phyloP scores from a whole-genome alignment of 495 filamentous ascomycete genomes.

The Neurospora sp. region DNA sequence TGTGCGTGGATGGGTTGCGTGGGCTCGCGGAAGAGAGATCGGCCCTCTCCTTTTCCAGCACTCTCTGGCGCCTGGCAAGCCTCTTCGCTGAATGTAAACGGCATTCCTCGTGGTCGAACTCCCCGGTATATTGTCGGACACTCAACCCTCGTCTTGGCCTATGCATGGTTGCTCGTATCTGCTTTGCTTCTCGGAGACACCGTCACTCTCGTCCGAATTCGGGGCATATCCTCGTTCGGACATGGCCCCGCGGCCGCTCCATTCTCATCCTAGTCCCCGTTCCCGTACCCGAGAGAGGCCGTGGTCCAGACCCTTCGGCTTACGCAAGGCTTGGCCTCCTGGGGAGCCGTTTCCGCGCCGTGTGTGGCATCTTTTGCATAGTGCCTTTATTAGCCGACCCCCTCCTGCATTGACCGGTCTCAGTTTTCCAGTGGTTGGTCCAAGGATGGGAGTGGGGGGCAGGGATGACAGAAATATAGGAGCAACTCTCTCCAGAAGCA shows the following conservation, averaged over 20 bases:
- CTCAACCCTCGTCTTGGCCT: background rate
- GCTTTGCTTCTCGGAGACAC: background rate
- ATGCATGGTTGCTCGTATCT: background rate
- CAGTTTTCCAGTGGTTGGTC: slow-evolving; percentile 13
- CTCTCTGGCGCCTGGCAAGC: background rate
- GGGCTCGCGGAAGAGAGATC: background rate
- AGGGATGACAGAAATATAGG: background rate
- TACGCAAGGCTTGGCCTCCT: slow-evolving; percentile 5
- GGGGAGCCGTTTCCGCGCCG: slow-evolving; percentile 1
- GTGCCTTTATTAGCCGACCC: slow-evolving; percentile 9
- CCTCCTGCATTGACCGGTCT: slow-evolving; percentile 20
- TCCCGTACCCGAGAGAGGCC: background rate
- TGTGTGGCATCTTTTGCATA: slow-evolving; percentile 12
- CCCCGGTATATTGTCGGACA: background rate
- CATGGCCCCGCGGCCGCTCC: slow-evolving; percentile 15
- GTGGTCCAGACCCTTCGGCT: background rate
- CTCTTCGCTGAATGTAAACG: background rate
- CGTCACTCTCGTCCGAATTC: background rate
- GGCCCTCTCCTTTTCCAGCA: background rate
- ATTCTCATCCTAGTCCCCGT: slow-evolving; percentile 1
- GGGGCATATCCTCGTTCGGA: slow-evolving; percentile 13
- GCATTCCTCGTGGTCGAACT: background rate
- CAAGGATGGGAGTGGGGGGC: background rate
- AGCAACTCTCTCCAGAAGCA: background rate
- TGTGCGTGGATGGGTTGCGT: background rate